Evolutionary conservation across 768 basidiomycete species (phyloP).

Genomic region (Russula sp.): DNA sequence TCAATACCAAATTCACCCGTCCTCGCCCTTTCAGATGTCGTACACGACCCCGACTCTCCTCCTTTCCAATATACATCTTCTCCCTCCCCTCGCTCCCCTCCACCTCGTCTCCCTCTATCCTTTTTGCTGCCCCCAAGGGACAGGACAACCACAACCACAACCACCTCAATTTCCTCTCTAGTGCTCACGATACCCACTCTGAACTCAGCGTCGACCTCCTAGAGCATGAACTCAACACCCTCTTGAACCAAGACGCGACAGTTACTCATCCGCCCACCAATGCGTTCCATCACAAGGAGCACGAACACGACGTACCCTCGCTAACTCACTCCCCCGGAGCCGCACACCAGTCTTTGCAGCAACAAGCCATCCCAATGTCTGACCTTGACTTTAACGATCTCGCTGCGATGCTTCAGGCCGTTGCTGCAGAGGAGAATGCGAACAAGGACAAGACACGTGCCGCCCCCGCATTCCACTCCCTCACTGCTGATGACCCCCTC

Average conservation of each 20-base stretch:
- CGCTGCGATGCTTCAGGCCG: constrained; percentile 78
- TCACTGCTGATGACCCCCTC: constrained; percentile 54
- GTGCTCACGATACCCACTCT: constrained; percentile 40
- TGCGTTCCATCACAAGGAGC: constrained; percentile 16
- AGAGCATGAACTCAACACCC: constrained; percentile 73
- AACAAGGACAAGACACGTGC: constrained; percentile 57
- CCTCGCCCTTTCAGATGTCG: constrained; percentile 78
- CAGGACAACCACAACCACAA: constrained; percentile 22
- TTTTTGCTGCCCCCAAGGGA: constrained; percentile 30
- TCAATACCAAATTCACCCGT: constrained; percentile 47
- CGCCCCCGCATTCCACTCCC: constrained; percentile 75
- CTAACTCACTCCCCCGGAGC: constrained; percentile 17
- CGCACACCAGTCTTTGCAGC: constrained; percentile 16
- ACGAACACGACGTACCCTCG: constrained; percentile 27
- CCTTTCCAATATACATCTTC: constrained; percentile 41
- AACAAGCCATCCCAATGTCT: constrained; percentile 28
- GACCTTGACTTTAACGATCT: constrained; percentile 60
- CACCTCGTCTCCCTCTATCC: constrained; percentile 26
- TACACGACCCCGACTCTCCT: constrained; percentile 78
- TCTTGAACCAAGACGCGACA: constrained; percentile 72
- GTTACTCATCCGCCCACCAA: constrained; percentile 60
- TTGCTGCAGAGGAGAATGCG: constrained; percentile 42
- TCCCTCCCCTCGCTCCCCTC: constrained; percentile 29
- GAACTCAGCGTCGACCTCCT: constrained; percentile 40
- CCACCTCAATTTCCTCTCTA: constrained; percentile 41